Conservation (phyloP, 306 rosid species). For the Gastrolobium villosum region DNA sequence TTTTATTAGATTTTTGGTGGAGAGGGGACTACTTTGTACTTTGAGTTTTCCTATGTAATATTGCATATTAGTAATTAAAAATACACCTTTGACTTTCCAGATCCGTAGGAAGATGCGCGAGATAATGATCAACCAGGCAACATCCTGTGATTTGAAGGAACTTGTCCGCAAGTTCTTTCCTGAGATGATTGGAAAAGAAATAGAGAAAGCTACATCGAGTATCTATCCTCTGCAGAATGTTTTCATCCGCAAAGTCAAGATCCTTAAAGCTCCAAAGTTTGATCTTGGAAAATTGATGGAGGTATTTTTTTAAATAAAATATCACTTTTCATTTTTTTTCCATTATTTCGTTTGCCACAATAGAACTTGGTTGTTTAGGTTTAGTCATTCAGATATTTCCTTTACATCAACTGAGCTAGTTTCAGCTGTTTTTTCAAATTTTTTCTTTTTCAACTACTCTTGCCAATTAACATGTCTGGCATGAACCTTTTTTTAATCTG, state of each 20-base stretch:
- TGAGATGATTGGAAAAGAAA: slow-evolving; percentile 89
- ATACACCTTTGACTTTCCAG: slow-evolving; percentile 46
- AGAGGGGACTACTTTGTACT: background rate
- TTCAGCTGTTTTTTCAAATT: background rate
- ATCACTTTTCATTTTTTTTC: too few species aligned
- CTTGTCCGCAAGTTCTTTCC: slow-evolving; percentile 91
- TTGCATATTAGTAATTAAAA: background rate
- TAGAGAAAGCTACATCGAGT: slow-evolving; percentile 83
- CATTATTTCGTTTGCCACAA: background rate
- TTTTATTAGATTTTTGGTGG: too few species aligned
- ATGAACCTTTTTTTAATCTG: background rate
- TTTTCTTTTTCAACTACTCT: background rate
- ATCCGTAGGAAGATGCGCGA: slow-evolving; percentile 96
- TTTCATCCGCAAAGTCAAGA: slow-evolving; percentile 88
- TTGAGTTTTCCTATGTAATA: background rate
- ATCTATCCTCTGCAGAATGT: slow-evolving; percentile 92
- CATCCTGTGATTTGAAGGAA: slow-evolving; percentile 91
- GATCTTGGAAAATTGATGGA: slow-evolving; percentile 97
- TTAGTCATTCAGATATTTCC: background rate
- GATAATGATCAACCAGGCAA: slow-evolving; percentile 80
- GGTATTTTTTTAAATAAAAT: slow-evolving; percentile 49
- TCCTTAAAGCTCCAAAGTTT: slow-evolving; percentile 95
- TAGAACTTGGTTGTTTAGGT: background rate
- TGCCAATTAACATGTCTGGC: background rate
- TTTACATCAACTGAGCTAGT: background rate